Percentiles rank a stretch among this genome's conserved stretches.
Conservation (phyloP, 768 basidiomycete species). For the Phallus indusiatus region DNA sequence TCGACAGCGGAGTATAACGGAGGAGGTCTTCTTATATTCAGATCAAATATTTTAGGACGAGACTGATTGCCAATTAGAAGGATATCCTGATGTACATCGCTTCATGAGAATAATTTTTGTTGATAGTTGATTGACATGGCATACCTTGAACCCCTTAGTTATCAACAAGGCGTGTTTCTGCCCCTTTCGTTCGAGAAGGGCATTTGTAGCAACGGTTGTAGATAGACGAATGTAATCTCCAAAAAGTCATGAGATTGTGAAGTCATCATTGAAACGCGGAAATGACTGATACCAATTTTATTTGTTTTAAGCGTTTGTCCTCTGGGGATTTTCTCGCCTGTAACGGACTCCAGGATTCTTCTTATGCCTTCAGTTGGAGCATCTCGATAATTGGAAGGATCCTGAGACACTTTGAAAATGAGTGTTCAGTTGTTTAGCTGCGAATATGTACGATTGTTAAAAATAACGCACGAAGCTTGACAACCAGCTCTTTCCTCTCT, state of each 20-base stretch:
- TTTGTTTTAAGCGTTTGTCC: conserved; percentile 59
- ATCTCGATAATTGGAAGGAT: conserved; percentile 79
- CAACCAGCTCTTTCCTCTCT: conserved; percentile 70
- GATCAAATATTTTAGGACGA: conserved; percentile 89
- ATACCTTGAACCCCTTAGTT: conserved; percentile 71
- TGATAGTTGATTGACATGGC: neutral
- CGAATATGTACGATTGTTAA: neutral
- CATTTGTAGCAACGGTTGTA: conserved; percentile 95
- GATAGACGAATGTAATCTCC: conserved; percentile 85
- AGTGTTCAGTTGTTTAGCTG: neutral
- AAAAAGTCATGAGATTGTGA: neutral
- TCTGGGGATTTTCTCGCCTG: conserved; percentile 57
- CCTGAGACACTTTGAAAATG: conserved; percentile 63
- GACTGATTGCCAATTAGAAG: conserved; percentile 92
- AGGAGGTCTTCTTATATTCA: conserved; percentile 72
- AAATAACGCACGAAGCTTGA: conserved; percentile 65
- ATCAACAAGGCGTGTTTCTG: conserved; percentile 86
- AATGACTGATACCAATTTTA: conserved; percentile 56
- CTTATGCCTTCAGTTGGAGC: conserved; percentile 93
- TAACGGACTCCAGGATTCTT: conserved; percentile 70
- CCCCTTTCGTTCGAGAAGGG: conserved; percentile 89
- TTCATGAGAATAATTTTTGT: neutral
- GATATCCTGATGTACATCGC: conserved; percentile 43
- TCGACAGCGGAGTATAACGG: conserved; percentile 73
- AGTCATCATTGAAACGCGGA: neutral